These are phyloP conservation scores for Strigomonas galati DNA, from an alignment of 208 protist species.

Conservation along the genomic window DNA sequence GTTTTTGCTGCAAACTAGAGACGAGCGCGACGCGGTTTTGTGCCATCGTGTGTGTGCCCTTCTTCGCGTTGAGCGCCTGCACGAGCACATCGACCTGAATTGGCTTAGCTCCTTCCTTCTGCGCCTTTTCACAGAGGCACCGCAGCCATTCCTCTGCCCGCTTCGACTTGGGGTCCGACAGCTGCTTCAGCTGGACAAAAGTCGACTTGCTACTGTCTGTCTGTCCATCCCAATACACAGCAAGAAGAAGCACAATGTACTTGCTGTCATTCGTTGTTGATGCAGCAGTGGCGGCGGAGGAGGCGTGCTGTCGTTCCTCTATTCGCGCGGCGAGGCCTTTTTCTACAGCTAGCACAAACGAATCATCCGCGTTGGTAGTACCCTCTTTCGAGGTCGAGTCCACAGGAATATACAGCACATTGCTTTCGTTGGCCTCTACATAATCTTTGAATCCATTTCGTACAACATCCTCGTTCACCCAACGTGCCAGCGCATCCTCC, in stretches of 20 bases:
- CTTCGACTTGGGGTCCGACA: slow-evolving; percentile 22
- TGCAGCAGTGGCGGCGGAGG: too few species aligned
- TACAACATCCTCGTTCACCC: slow-evolving; percentile 3
- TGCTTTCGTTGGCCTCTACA: neutral
- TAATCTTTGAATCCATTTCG: too few species aligned
- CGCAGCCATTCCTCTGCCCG: neutral
- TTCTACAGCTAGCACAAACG: too few species aligned
- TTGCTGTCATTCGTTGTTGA: neutral
- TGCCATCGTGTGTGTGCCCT: slow-evolving; percentile 54
- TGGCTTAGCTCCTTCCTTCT: neutral
- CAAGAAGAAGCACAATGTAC: slow-evolving; percentile 41
- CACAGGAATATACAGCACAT: neutral
- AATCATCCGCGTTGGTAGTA: neutral
- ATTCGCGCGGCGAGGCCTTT: too few species aligned
- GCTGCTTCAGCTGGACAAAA: slow-evolving; percentile 57
- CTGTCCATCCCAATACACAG: slow-evolving; percentile 75
- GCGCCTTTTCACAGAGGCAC: neutral
- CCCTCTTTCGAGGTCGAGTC: neutral
- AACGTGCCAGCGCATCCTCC: slow-evolving; percentile 10
- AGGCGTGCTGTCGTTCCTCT: too few species aligned
- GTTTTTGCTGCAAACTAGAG: slow-evolving; percentile 54
- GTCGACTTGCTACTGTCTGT: slow-evolving; percentile 43
- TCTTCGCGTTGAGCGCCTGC: slow-evolving; percentile 80
- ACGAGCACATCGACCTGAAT: slow-evolving; percentile 60
- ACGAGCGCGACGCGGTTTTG: slow-evolving; percentile 60